Conservation (phyloP, 2,329 filamentous ascomycete species). For the Saccharata proteae region DNA sequence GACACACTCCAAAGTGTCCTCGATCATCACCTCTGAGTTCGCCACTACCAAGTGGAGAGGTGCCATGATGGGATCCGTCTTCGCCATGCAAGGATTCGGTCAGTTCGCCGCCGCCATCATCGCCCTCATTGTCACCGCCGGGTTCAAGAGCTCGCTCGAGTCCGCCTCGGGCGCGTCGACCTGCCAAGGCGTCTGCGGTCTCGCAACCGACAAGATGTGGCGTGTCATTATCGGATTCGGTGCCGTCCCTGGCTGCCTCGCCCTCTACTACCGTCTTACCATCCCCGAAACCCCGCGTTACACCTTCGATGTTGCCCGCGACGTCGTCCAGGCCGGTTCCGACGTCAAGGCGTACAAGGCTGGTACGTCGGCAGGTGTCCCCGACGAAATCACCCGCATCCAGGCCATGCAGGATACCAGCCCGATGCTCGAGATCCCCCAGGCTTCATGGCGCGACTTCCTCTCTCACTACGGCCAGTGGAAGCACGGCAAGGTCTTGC, state of each 20-base stretch:
- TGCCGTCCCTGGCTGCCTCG: slow-evolving; percentile 66
- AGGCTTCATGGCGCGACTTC: slow-evolving; percentile 65
- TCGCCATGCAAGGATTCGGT: slow-evolving; percentile 78
- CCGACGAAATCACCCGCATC: slow-evolving; percentile 56
- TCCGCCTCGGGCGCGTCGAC: slow-evolving; percentile 37
- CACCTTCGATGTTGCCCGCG: slow-evolving; percentile 68
- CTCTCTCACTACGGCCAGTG: slow-evolving; percentile 54
- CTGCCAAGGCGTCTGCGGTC: slow-evolving; percentile 52
- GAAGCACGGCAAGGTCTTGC: slow-evolving; percentile 59
- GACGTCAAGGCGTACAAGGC: slow-evolving; percentile 65
- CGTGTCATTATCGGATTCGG: slow-evolving; percentile 69
- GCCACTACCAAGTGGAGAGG: slow-evolving; percentile 76
- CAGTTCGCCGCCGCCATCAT: slow-evolving; percentile 66
- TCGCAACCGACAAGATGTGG: slow-evolving; percentile 82
- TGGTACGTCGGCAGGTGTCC: slow-evolving; percentile 49
- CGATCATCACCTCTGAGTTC: slow-evolving; percentile 31
- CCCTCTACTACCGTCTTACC: slow-evolving; percentile 75
- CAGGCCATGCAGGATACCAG: slow-evolving; percentile 42
- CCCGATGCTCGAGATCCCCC: slow-evolving; percentile 48
- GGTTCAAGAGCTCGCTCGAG: slow-evolving; percentile 54
- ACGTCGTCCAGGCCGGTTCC: slow-evolving; percentile 60
- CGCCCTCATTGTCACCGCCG: slow-evolving; percentile 60
- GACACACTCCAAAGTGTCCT: too few species aligned
- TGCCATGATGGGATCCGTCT: slow-evolving; percentile 78
- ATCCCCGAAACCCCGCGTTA: slow-evolving; percentile 83